Evolutionary conservation across 2,329 filamentous ascomycete genomes (phyloP), one percentile per base, ranked within the genome.

Genomic region (Neonectria coccinea): DNA sequence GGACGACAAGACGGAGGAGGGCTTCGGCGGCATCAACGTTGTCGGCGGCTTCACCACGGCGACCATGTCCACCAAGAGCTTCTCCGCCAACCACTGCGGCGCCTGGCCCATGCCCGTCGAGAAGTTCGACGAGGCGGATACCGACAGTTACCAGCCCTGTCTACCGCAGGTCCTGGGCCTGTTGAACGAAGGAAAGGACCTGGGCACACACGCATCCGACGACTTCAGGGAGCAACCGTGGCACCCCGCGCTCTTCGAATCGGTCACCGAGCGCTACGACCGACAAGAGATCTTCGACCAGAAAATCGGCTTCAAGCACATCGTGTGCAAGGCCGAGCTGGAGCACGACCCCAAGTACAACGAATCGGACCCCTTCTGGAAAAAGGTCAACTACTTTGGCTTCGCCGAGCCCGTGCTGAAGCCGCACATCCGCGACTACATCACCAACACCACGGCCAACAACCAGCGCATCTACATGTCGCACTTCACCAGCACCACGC

Each of bases 31-130:
- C 6, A 76, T 84, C 65, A 82, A 77, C 42, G 75, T 76, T 31
- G 78, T 78, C 5, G 79, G 77, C 22, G 81, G 76, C 7, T 78
- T 79, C 57, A 83, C 82, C 1, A 74, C 79, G 1, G 75, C 78
- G 2, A 82, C 82, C 0, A 82, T 82, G 57, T 83, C 82, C 0
- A 74, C 82, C 39, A 84, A 84, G 69, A 82, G 80, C 60, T 61
- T 83, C 10, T 74, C 76, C 0, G 81, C 79, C 20, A 81, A 79
- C 22, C 72, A 83, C 42, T 84, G 82, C 53, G 82, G 82, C n/a
- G 70, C 81, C 36, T 78, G 74, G 2, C 81, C 82, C 1, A 73
- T 84, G 63, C 74, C 81, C 4, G 78, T 78, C 7, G 81, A 83
- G 62, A 81, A 80, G 67, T 83, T 83, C 42, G 74, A 75, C 48